Base-by-base conservation (phyloP, 2,329 filamentous ascomycete genomes). In the Zasmidium citrigriseum region DNA sequence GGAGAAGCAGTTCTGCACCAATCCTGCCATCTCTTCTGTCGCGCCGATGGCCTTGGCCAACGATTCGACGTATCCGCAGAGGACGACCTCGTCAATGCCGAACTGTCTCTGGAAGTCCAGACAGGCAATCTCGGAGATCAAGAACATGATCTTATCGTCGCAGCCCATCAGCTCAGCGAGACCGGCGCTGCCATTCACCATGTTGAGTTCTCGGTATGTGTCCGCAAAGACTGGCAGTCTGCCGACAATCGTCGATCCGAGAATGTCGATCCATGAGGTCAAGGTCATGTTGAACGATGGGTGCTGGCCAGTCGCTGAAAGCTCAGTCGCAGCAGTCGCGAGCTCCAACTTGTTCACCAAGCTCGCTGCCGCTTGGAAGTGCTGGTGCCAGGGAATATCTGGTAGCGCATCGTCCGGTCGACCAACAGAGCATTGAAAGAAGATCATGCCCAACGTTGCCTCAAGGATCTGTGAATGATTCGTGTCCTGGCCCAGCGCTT, bases 61-160 rank as follows among this genome's bases (percentile, higher is more conserved):
- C n/a, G 89, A 86, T 62, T 89, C 87, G 41, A 98, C 91, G 75
- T 97, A 93, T 60, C 89, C 85, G 83, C 93, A 97, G 46, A 98
- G 86, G 52, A 87, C 86, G 64, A 95, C 87, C 70, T 95, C 88
- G 67, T 96, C 90, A 67, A 95, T 91, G 67, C 89, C 90, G 60
- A 89, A 86, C 41, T 82, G 79, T 81, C 95, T 96, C 64, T 97
- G 85, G 2, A 90, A 89, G 74, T 98, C 95, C 54, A 99, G 86
- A 76, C 95, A 98, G 55, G 93, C 91, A 68, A 98, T 96, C 78
- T 99, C 95, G 1, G 92, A 96, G 73, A 99, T 96, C 68, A 98
- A 82, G 75, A 96, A 98, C 92, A 99, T 97, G 76, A 98, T 89
- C 21, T 88, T 87, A 77, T 99, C 95, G 64, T 98, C 93, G 75